A percentile compares a stretch with the other conserved stretches of the same genome.
Conservation (phyloP, 106 monocot genomes). For the Allium sativum region DNA sequence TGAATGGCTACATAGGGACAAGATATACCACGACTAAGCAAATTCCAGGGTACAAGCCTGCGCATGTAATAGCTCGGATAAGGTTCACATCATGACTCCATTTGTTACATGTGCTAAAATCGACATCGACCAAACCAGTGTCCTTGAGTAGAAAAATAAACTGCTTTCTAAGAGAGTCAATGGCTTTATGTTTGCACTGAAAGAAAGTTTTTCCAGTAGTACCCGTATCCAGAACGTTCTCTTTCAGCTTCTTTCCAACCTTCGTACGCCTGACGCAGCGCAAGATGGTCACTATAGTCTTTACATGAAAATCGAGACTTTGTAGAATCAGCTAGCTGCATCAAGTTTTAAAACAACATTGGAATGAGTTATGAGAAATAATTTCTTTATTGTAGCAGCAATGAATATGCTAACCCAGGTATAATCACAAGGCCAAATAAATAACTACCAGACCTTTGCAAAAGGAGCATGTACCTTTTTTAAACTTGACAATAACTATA, state of each 20-base stretch:
- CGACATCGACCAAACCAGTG: conserved; percentile 57
- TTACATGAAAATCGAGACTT: conserved; percentile 96
- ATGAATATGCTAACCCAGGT: no score
- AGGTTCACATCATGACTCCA: conserved; percentile 89
- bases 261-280: conserved; percentile 91
- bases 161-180: conserved; percentile 85
- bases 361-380: no score
- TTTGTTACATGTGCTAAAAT: conserved; percentile 45
- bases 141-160: conserved; percentile 90
- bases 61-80: conserved; percentile 90
- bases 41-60: conserved; percentile 94
- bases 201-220: conserved; percentile 97
- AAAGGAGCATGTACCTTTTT: no score
- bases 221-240: conserved; percentile 95
- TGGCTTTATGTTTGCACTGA: conserved; percentile 92
- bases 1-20: no score
- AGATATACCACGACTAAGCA: conserved; percentile 85
- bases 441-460: no score
- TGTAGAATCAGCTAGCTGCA: conserved; percentile 93
- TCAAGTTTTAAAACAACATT: no score
- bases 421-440: no score
- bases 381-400: no score
- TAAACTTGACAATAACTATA: no score
- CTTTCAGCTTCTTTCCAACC: conserved; percentile 98
- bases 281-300: conserved; percentile 99